Conservation (phyloP, 2,329 filamentous ascomycete species). For the Penicillium sp. region DNA sequence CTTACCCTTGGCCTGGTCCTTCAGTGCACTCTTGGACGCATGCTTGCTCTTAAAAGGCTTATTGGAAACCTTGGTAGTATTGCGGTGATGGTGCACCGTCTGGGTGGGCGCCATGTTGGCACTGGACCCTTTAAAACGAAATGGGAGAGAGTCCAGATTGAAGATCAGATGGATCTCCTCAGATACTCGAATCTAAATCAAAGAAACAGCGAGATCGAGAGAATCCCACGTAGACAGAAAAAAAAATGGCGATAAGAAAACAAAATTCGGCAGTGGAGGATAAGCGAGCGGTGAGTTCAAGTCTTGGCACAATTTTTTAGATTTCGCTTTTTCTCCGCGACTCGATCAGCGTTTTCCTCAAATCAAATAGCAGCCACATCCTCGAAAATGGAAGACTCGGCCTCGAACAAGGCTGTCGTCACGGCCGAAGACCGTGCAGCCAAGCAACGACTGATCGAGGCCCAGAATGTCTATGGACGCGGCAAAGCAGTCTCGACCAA, state of each 20-base stretch:
- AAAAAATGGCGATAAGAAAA: constrained; percentile 26
- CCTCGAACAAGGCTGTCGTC: constrained; percentile 27
- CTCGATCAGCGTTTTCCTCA: constrained; percentile 5
- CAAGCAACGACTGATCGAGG: constrained; percentile 44
- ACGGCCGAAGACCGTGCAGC: constrained; percentile 36
- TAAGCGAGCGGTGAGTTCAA: constrained; percentile 32
- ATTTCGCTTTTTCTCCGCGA: constrained; percentile 20
- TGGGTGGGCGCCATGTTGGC: constrained; percentile 68
- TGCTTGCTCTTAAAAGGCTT: constrained; percentile 93
- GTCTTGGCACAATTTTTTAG: constrained; percentile 38
- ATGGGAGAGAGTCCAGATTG: constrained; percentile 60
- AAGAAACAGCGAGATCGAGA: constrained; percentile 2
- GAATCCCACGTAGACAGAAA: constrained; percentile 8
- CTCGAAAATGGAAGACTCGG: constrained; percentile 28
- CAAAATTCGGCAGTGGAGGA: constrained; percentile 36
- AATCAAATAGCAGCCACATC: constrained; percentile 4
- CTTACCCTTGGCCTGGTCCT: constrained; percentile 76
- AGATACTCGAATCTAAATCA: constrained; percentile 1
- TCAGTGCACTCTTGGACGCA: constrained; percentile 78
- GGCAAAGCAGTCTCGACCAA: constrained; percentile 69
- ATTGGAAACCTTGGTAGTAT: constrained; percentile 80
- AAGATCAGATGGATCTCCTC: constrained; percentile 1
- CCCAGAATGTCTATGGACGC: constrained; percentile 75
- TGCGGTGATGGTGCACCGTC: constrained; percentile 72
- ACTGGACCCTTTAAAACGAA: constrained; percentile 71